Percentiles rank a stretch among this genome's conserved stretches.
These are phyloP conservation scores for Aegilops sharonensis DNA, from an alignment of 176 grass and related monocot genomes.

Conservation along the genomic window DNA sequence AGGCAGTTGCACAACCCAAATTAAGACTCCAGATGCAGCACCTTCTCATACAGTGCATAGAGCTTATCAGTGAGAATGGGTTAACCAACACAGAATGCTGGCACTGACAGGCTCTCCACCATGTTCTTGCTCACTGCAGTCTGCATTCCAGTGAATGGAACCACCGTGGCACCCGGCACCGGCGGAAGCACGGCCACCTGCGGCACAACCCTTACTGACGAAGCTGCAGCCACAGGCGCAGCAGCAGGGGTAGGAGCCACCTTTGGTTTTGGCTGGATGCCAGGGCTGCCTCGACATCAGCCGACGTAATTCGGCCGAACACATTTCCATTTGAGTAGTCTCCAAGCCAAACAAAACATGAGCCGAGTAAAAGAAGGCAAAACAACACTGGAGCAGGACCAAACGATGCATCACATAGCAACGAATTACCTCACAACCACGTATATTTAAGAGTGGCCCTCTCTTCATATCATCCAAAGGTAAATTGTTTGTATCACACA, in stretches of 20 bases:
- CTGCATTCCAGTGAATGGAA: slow-evolving; percentile 88
- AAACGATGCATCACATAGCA: no score
- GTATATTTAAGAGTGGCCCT: no score
- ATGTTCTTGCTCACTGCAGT: slow-evolving; percentile 93
- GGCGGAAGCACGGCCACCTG: slow-evolving; percentile 38
- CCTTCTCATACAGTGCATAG: slow-evolving; percentile 81
- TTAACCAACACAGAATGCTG: slow-evolving; percentile 76
- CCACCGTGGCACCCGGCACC: slow-evolving; percentile 62
- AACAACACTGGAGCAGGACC: no score
- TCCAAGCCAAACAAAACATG: no score
- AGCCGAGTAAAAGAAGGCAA: no score
- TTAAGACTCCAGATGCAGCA: slow-evolving; percentile 21
- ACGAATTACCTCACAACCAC: no score
- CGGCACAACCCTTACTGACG: slow-evolving; percentile 28
- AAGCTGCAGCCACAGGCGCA: background rate
- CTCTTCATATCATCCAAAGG: no score
- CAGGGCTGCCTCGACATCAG: slow-evolving; percentile 68
- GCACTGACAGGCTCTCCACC: slow-evolving; percentile 83
- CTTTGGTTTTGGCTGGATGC: slow-evolving; percentile 64
- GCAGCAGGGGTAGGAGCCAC: slow-evolving; percentile 30
- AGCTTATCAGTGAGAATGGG: slow-evolving; percentile 73
- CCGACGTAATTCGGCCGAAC: slow-evolving; percentile 59
- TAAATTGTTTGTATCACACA: no score
- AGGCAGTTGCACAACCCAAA: background rate
- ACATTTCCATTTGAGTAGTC: no score